Evolutionary conservation across 2,329 filamentous ascomycete genomes (phyloP).

Genomic region (Pyrenophora graminea): DNA sequence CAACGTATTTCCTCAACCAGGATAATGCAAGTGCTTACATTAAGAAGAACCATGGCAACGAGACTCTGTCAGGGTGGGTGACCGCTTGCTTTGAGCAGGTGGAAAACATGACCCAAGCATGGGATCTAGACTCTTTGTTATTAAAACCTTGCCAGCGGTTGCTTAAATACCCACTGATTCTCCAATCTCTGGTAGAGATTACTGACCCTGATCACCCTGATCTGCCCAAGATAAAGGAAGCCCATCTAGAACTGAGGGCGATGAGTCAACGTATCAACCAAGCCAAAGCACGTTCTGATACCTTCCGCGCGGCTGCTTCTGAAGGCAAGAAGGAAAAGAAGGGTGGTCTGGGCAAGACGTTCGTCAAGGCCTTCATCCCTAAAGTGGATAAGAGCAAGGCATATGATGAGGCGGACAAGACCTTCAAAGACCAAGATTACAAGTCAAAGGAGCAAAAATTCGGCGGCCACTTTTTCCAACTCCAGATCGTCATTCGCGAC

Average conservation of each 20-base stretch:
- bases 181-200: conserved; percentile 76
- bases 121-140: conserved; percentile 93
- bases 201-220: conserved; percentile 87
- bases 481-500: conserved; percentile 90
- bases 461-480: conserved; percentile 85
- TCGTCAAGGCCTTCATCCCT: conserved; percentile 88
- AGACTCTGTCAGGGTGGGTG: conserved; percentile 77
- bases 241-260: conserved; percentile 69
- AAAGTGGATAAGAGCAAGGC: conserved; percentile 83
- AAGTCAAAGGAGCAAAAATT: conserved; percentile 82
- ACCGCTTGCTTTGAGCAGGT: conserved; percentile 91
- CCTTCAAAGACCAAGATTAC: conserved; percentile 79
- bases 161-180: conserved; percentile 87
- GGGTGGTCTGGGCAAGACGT: conserved; percentile 64
- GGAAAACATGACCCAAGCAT: conserved; percentile 87
- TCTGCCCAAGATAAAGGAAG: conserved; percentile 68
- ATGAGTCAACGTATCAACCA: conserved; percentile 80
- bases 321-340: conserved; percentile 45
- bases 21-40: conserved; percentile 67
- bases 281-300: conserved; percentile 90
- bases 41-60: conserved; percentile 56
- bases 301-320: conserved; percentile 59
- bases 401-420: conserved; percentile 65
- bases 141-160: conserved; percentile 97
- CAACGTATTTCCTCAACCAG: conserved; percentile 67